Evolutionary conservation across 352 stramenopile genomes (phyloP), one percentile per base, ranked within the genome.

Genomic region (Phytophthora brassicae): DNA sequence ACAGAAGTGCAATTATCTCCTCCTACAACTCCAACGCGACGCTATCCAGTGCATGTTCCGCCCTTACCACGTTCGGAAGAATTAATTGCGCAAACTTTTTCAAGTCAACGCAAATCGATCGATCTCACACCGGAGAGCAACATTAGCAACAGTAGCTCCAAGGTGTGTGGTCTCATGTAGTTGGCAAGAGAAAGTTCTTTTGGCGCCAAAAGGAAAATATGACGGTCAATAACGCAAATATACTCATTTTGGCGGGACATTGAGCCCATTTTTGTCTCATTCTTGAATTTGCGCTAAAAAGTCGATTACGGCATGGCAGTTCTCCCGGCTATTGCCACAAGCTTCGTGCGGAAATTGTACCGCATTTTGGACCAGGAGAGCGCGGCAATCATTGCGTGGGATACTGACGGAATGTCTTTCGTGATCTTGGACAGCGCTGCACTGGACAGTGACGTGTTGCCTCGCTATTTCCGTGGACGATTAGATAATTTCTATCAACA

Each of bases 331-430:
- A 92, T 92, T 70, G 73, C 81, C 11, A 88, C 78, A 48, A 81
- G 81, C 60, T 92, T 92, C 56, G 79, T 92, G 64, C 75, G 83
- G 53, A 92, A 92, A 64, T 77, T 92, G 23, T 92, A 92, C 70
- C 78, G 77, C 62, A 89, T 92, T 66, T 61, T 92, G 42, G 81
- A 92, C 66, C 75, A 88, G 42, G 81, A 90, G 65, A 86, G 70
- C 61, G 65, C 72, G 54, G 52, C 64, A 24, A 77, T 92, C 61
- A 79, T 92, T 53, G 45, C 50, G 24, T 92, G 83, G 83, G 81
- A 88, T 59, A 46, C 55, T 6, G 49, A 56, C 26, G 81, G 81
- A 7, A 48, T 39, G n/a, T 88, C 75, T 56, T 92, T 92, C 66
- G 86, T 74, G 22, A 79, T 92, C 56, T 72, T 80, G 43, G 81